Conservation (phyloP, 495 filamentous ascomycete species). For the Apiosordaria backusii region DNA sequence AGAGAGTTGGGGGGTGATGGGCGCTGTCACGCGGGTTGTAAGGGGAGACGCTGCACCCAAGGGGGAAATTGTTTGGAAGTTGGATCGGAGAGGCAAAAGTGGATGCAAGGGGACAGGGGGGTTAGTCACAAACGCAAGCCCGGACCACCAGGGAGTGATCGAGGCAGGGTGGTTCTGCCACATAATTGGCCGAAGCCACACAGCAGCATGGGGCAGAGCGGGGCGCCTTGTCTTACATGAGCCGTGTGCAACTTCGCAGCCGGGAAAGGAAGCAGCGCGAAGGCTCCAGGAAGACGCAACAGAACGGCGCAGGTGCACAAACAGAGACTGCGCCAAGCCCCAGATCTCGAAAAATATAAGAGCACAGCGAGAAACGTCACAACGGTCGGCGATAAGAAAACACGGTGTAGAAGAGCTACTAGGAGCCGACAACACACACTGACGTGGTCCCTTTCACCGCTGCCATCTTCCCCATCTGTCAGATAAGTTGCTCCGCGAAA, state of each 20-base stretch:
- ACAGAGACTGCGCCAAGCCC: conserved; percentile 1
- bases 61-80: conserved; percentile 31
- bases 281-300: conserved; percentile 9
- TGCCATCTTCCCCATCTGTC: neutral
- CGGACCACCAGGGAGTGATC: conserved; percentile 15
- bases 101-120: conserved; percentile 31
- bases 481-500: neutral
- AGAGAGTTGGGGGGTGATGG: conserved; percentile 27
- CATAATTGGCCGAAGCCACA: conserved; percentile 21
- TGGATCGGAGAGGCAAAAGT: conserved; percentile 31
- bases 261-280: conserved; percentile 15
- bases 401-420: neutral
- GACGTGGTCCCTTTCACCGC: neutral
- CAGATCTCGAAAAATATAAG: neutral
- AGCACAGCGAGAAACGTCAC: neutral
- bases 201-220: conserved; percentile 1
- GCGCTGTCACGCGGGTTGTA: conserved; percentile 36
- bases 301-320: conserved; percentile 8
- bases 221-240: conserved; percentile 20
- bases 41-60: conserved; percentile 24
- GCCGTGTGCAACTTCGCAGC: conserved; percentile 9
- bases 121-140: conserved; percentile 23
- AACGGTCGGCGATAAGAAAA: neutral
- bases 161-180: conserved; percentile 14
- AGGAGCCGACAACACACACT: neutral